Evolutionary conservation across 2,329 filamentous ascomycete genomes (phyloP), one percentile per base, ranked within the genome.

Genomic region (Verticillium albo-atrum): DNA sequence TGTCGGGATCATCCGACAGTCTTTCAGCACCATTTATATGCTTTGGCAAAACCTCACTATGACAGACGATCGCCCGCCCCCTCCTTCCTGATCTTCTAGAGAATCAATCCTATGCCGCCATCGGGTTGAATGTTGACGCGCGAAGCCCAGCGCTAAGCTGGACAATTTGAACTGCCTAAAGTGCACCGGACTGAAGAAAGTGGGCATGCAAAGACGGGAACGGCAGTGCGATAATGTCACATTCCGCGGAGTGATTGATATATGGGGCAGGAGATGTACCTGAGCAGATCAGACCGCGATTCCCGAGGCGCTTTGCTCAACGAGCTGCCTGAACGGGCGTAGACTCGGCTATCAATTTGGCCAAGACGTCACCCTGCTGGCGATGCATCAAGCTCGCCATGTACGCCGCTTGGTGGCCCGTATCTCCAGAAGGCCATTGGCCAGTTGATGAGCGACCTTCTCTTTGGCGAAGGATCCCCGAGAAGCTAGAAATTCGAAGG

Each of bases 221-320:
- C 60, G 20, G 52, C 52, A 25, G 4, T 54, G 12, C 9, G 52
- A 54, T 17, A 30, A 6, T 54, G 52, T 34, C 55, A 50, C 26
- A 25, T 17, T 4, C 28, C 60, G 56, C 61, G 60, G 61, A 30
- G 60, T 27, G 37, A 60, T 56, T 30, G 53, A 28, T 47, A 62
- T 58, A 58, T 63, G 54, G 50, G 61, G 61, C 61, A 63, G 61
- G 61, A 61, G 61, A 58, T 57, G 56, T 58, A 20, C 9, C 42
- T 54, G 62, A 59, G 61, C 60, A 62, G 61, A 63, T 63, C 61
- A 58, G 56, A 58, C 57, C 37, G 61, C 61, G 60, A 62, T 62
- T 60, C 20, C 55, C 54, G 57, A 35, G 3, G 28, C 52, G 27
- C n/a, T 51, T 56, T 56, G 15, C 23, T 53, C 60, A 62, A 10